Percentiles rank a stretch among this genome's conserved stretches.
phyloP scores from a whole-genome alignment of 2,329 filamentous ascomycete species.

The Uncinocarpus reesii region DNA sequence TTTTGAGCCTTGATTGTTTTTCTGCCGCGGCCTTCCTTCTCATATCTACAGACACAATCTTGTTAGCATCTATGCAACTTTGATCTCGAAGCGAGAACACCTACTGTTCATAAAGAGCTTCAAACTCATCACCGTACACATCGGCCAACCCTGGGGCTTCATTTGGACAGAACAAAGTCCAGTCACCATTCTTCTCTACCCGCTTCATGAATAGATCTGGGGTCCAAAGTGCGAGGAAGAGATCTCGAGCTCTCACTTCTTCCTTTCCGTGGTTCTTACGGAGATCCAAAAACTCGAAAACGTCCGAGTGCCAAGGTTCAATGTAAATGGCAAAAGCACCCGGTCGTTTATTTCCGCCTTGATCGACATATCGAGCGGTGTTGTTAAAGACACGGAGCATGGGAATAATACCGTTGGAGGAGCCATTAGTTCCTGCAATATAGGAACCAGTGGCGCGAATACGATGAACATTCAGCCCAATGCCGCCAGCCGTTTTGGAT shows the following conservation, averaged over 20 bases:
- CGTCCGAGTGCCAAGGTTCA: conserved; percentile 96
- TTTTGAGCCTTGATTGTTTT: conserved; percentile 95
- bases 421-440: conserved; percentile 95
- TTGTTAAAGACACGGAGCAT: conserved; percentile 99
- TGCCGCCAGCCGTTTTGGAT: conserved; percentile 97
- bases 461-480: conserved; percentile 90
- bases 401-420: conserved; percentile 91
- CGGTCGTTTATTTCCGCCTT: conserved; percentile 97
- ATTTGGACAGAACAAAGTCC: conserved; percentile 97
- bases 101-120: conserved; percentile 69
- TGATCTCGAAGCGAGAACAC: conserved; percentile 10
- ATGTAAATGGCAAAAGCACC: conserved; percentile 98
- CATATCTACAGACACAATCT: conserved; percentile 53
- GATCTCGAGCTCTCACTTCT: conserved; percentile 88
- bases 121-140: conserved; percentile 95
- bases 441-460: conserved; percentile 97
- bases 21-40: conserved; percentile 75
- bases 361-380: conserved; percentile 95
- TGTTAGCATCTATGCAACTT: conserved; percentile 13
- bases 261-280: conserved; percentile 99
- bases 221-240: conserved; percentile 97
- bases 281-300: conserved; percentile 94
- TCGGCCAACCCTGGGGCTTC: conserved; percentile 92
- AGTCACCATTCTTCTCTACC: conserved; percentile 89
- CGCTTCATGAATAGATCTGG: conserved; percentile 99